A percentile compares a stretch with the other conserved stretches of the same genome.
phyloP scores from a whole-genome alignment of 1,284 basidiomycete species.

The Calocybe gambosa region DNA sequence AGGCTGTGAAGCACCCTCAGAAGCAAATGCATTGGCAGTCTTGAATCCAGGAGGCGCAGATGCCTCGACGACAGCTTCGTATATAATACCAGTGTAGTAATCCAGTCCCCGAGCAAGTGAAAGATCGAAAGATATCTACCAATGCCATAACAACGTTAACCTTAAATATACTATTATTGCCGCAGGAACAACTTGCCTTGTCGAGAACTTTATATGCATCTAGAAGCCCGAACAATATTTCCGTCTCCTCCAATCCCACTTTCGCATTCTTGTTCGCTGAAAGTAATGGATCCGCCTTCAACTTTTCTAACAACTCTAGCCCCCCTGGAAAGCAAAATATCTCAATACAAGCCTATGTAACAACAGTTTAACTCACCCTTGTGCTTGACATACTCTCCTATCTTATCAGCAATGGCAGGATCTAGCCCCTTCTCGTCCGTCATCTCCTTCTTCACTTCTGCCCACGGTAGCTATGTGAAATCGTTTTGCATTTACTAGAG shows the following conservation, averaged over 20 bases:
- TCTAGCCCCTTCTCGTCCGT: constrained; percentile 91
- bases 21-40: constrained; percentile 42
- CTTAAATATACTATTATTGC: constrained; percentile 6
- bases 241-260: too few relatives aligned
- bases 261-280: too few relatives aligned
- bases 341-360: too few relatives aligned
- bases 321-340: constrained; percentile 51
- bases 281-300: constrained; percentile 77
- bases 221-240: too few relatives aligned
- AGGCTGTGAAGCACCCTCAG: constrained; percentile 32
- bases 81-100: constrained; percentile 99
- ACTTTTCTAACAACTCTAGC: constrained; percentile 68
- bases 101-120: constrained; percentile 95
- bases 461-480: constrained; percentile 70
- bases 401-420: constrained; percentile 82
- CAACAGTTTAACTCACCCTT: constrained; percentile 64
- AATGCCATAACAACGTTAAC: background rate
- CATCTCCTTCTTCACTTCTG: constrained; percentile 95
- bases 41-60: constrained; percentile 86
- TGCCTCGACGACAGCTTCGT: constrained; percentile 91
- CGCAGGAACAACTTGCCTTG: constrained; percentile 41
- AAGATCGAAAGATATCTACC: constrained; percentile 90
- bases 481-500: background rate
- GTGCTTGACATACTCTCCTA: constrained; percentile 94
- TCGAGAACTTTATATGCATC: constrained; percentile 88